These are phyloP conservation scores for Pleomassaria siparia DNA, from an alignment of 2,329 filamentous ascomycete genomes.

Conservation along the genomic window DNA sequence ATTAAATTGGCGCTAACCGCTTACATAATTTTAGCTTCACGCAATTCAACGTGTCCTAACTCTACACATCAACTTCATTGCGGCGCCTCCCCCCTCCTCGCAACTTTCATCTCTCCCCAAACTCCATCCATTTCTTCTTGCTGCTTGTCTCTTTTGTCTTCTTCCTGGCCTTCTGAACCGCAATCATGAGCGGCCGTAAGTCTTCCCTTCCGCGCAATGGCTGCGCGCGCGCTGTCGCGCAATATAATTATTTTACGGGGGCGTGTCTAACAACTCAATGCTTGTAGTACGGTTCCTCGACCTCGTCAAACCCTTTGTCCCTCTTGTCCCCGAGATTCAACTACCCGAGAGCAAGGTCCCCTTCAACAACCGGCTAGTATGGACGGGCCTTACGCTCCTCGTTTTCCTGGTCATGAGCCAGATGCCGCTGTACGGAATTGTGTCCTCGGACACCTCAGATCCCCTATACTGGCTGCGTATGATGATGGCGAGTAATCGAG, in stretches of 20 bases:
- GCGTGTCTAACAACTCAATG: conserved; percentile 24
- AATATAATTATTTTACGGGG: conserved; percentile 10
- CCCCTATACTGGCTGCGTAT: conserved; percentile 99
- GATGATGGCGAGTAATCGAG: conserved; percentile 99
- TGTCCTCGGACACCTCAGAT: conserved; percentile 93
- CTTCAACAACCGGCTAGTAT: conserved; percentile 79
- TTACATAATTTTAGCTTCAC: conserved; percentile 16
- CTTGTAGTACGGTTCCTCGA: conserved; percentile 93
- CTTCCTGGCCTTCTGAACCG: conserved; percentile 36
- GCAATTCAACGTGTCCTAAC: conserved; percentile 12
- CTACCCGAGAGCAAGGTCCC: conserved; percentile 92
- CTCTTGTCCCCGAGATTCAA: conserved; percentile 93
- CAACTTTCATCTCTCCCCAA: conserved; percentile 28
- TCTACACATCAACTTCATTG: conserved; percentile 28
- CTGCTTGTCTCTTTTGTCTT: conserved; percentile 37
- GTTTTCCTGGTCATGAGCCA: conserved; percentile 99
- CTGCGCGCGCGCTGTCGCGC: conserved; percentile 11
- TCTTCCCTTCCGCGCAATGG: conserved; percentile 33
- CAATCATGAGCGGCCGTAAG: conserved; percentile 63
- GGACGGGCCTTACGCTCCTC: conserved; percentile 71
- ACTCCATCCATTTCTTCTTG: conserved; percentile 27
- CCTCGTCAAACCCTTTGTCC: conserved; percentile 98
- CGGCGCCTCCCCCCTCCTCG: conserved; percentile 27
- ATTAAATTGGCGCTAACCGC: conserved; percentile 23
- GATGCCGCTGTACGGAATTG: conserved; percentile 95